A percentile compares a stretch with the other conserved stretches of the same genome.
Evolutionary conservation across 1,284 basidiomycete genomes (phyloP).

Genomic region (Ceratobasidium sp.): DNA sequence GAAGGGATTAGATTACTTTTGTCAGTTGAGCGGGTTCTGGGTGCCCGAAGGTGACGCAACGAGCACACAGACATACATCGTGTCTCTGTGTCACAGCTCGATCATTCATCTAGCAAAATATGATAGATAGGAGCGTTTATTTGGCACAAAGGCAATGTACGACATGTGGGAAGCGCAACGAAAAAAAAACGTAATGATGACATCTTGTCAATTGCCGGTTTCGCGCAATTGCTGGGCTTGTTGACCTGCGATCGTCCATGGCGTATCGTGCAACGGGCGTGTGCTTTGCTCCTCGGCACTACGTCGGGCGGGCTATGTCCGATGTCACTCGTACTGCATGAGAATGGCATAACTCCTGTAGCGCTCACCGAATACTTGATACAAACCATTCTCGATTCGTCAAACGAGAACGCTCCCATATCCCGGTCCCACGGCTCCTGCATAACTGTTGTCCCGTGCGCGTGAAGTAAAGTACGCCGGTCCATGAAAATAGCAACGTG

Average conservation of each 20-base stretch:
- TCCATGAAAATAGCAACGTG: constrained; percentile 12
- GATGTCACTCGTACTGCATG: background rate
- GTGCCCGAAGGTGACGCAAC: no score
- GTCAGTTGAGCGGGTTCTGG: no score
- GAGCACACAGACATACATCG: no score
- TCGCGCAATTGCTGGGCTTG: no score
- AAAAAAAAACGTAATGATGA: no score
- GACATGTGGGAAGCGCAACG: no score
- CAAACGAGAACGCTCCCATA: background rate
- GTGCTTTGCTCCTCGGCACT: background rate
- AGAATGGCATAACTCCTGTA: background rate
- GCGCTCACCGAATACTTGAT: constrained; percentile 1
- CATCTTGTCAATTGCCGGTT: no score
- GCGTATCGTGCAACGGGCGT: background rate
- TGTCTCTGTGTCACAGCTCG: no score
- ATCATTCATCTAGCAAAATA: background rate
- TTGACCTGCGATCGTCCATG: constrained; percentile 7
- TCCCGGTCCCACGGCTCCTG: constrained; percentile 5
- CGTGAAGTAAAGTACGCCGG: background rate
- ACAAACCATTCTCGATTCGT: background rate
- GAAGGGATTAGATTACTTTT: no score
- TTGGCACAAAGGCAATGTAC: no score
- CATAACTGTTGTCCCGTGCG: constrained; percentile 16
- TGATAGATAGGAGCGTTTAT: no score
- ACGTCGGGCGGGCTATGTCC: background rate